A percentile compares a stretch with the other conserved stretches of the same genome.
These are phyloP conservation scores for Rhododendron ferrugineum DNA, from an alignment of 148 eudicot genomes.

Conservation along the genomic window DNA sequence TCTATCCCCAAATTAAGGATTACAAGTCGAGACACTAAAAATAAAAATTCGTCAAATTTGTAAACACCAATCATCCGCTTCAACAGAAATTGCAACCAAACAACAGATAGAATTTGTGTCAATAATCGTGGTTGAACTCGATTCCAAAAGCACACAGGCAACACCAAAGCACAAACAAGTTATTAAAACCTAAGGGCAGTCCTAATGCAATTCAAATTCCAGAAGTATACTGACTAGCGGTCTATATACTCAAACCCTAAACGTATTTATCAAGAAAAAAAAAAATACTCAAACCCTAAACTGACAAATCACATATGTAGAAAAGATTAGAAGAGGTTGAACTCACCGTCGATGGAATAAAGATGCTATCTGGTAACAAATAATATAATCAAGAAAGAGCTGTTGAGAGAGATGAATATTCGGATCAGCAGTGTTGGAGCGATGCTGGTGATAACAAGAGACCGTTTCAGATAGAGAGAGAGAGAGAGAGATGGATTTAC, in stretches of 20 bases:
- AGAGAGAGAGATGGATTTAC: not conserved
- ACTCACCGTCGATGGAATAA: constrained; percentile 12
- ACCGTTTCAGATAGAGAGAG: constrained; percentile 21
- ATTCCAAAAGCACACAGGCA: not conserved
- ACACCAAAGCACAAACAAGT: not conserved
- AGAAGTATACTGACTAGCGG: not conserved
- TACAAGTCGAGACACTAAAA: not conserved
- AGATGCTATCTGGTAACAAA: not conserved
- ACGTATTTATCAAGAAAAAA: too few relatives aligned
- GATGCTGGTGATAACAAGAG: constrained; percentile 12
- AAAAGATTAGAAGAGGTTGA: not conserved
- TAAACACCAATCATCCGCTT: not conserved
- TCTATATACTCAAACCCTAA: not conserved
- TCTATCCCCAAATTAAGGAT: not conserved
- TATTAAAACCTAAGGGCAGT: not conserved
- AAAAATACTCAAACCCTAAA: not conserved
- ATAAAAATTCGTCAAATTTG: not conserved
- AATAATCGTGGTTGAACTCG: not conserved
- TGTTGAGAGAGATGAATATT: constrained; percentile 12
- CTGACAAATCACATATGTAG: not conserved
- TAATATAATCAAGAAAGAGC: not conserved
- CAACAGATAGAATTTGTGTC: not conserved
- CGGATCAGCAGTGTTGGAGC: constrained; percentile 27
- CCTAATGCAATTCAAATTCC: constrained; percentile 11
- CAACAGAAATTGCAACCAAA: not conserved